phyloP scores from a whole-genome alignment of 2,329 filamentous ascomycete genomes.

The Ascochyta viciae-villosae region DNA sequence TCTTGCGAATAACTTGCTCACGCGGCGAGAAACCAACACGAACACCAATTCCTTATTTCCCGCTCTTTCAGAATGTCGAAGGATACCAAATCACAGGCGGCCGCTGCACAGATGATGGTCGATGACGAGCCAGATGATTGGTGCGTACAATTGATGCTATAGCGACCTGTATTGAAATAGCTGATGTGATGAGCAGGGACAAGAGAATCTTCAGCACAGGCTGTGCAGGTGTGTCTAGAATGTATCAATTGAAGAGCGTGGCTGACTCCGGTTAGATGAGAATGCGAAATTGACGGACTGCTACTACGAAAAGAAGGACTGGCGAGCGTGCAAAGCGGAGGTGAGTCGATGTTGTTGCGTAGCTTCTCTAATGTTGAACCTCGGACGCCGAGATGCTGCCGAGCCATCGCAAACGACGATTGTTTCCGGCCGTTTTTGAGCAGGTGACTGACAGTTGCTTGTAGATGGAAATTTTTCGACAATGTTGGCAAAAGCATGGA shows the following conservation, averaged over 20 bases:
- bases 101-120: constrained; percentile 56
- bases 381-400: constrained; percentile 38
- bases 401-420: constrained; percentile 22
- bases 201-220: constrained; percentile 97
- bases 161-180: neutral
- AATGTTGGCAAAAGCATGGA: constrained; percentile 89
- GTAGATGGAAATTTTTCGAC: constrained; percentile 87
- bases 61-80: constrained; percentile 60
- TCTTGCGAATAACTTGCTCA: constrained; percentile 10
- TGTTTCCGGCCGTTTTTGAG: neutral
- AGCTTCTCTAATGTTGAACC: constrained; percentile 12
- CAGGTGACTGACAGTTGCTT: neutral
- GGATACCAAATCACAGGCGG: constrained; percentile 54
- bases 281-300: constrained; percentile 93
- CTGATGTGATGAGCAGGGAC: constrained; percentile 68
- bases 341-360: constrained; percentile 60
- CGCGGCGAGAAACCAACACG: constrained; percentile 9
- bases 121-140: constrained; percentile 96
- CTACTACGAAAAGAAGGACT: constrained; percentile 95
- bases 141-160: constrained; percentile 61
- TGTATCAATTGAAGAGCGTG: neutral
- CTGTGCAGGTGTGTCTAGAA: constrained; percentile 71
- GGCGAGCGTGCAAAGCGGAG: constrained; percentile 86
- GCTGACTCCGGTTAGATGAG: constrained; percentile 67
- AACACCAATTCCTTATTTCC: constrained; percentile 2